These are phyloP conservation scores for Cytospora paraplurivora DNA, from an alignment of 2,329 filamentous ascomycete genomes.

Conservation along the genomic window DNA sequence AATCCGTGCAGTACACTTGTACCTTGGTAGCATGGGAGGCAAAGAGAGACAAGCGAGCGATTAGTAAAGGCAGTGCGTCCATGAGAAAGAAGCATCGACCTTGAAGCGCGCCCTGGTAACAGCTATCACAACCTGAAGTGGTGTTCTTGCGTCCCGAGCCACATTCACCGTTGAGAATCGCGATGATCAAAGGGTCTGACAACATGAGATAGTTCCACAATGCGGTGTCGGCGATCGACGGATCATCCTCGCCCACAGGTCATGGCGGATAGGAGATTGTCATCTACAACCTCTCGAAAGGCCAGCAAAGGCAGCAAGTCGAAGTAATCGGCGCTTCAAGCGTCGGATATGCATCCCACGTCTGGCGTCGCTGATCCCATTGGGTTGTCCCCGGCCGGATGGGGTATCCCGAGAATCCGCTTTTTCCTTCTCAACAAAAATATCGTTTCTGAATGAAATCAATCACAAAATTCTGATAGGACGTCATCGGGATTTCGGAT, in stretches of 20 bases:
- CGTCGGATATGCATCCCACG: slow-evolving; percentile 1
- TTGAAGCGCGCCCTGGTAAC: not conserved
- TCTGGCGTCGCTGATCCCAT: not conserved
- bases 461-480: not conserved
- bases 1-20: not conserved
- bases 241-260: not conserved
- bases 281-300: not conserved
- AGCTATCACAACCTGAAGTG: not conserved
- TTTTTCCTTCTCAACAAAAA: not conserved
- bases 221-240: not conserved
- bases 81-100: not conserved
- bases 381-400: not conserved
- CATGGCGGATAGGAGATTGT: not conserved
- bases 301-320: not conserved
- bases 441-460: not conserved
- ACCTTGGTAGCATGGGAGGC: not conserved
- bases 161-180: not conserved
- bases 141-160: not conserved
- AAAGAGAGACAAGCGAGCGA: not conserved
- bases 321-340: not conserved
- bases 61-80: not conserved
- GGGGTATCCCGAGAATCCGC: not conserved
- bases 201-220: not conserved
- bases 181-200: not conserved
- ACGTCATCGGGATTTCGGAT: not conserved